Evolutionary conservation across 2,329 filamentous ascomycete species (phyloP).

Genomic region (Arthroderma sp.): DNA sequence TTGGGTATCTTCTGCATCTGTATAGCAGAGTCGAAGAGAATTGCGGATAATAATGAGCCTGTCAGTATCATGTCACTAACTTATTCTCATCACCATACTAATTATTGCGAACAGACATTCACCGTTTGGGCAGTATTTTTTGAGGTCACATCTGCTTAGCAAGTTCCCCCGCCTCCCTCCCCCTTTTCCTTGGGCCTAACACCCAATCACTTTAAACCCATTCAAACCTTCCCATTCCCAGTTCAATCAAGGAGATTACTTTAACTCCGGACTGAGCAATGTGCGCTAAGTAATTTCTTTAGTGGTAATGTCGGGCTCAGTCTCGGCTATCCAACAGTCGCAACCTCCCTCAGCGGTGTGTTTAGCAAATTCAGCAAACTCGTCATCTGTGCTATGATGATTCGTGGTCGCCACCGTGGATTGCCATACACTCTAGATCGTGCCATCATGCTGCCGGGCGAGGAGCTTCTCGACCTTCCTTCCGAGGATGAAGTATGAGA

Average conservation of each 20-base stretch:
- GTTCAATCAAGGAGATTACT: conserved; percentile 4
- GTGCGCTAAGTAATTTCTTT: background rate
- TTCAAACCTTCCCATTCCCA: background rate
- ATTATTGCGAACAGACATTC: conserved; percentile 6
- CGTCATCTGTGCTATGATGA: conserved; percentile 43
- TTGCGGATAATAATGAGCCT: conserved; percentile 15
- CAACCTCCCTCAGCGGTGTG: conserved; percentile 25
- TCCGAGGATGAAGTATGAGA: background rate
- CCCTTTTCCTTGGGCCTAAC: background rate
- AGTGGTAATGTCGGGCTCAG: conserved; percentile 24
- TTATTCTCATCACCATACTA: background rate
- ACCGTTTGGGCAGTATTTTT: conserved; percentile 25
- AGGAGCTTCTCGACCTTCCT: background rate
- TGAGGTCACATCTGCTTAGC: conserved; percentile 30
- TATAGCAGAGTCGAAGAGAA: conserved; percentile 37
- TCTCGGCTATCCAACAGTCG: conserved; percentile 19
- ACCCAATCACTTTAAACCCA: background rate
- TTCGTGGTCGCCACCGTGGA: conserved; percentile 42
- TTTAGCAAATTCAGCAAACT: conserved; percentile 40
- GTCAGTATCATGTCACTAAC: conserved; percentile 8
- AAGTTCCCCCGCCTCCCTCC: conserved; percentile 7
- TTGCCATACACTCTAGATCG: conserved; percentile 43
- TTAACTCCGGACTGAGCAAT: background rate
- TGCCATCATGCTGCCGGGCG: conserved; percentile 15
- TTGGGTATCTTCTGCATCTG: conserved; percentile 39